Evolutionary conservation across 495 filamentous ascomycete species (phyloP).

Genomic region (Chaetomium fimeti): DNA sequence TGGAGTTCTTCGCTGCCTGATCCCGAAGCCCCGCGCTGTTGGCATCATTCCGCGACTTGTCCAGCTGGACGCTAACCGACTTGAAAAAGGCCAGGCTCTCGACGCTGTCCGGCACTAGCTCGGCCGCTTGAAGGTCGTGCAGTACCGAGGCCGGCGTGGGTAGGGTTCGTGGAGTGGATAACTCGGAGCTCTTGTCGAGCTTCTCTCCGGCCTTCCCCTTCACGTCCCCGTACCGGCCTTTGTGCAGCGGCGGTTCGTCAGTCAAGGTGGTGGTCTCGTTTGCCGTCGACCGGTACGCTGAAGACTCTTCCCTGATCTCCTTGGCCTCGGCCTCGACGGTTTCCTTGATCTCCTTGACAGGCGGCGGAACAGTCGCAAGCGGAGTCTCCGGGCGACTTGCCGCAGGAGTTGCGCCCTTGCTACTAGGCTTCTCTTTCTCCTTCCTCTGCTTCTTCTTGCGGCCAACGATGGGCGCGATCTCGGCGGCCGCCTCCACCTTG

Average conservation of each 20-base stretch:
- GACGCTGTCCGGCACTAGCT: slow-evolving; percentile 26
- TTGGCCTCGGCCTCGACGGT: slow-evolving; percentile 33
- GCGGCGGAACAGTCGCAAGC: slow-evolving; percentile 30
- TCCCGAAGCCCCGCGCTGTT: slow-evolving; percentile 13
- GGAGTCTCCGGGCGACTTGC: slow-evolving; percentile 42
- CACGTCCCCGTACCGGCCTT: slow-evolving; percentile 12
- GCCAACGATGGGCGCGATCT: slow-evolving; percentile 76
- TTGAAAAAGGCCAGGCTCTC: slow-evolving; percentile 42
- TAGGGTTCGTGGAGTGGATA: slow-evolving; percentile 25
- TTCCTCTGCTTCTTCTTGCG: slow-evolving; percentile 93
- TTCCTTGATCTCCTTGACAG: slow-evolving; percentile 38
- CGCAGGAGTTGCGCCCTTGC: slow-evolving; percentile 32
- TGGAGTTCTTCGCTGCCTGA: slow-evolving; percentile 20
- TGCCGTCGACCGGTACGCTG: slow-evolving; percentile 35
- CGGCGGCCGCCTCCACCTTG: slow-evolving; percentile 58
- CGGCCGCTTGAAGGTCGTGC: slow-evolving; percentile 35
- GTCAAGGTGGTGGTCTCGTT: slow-evolving; percentile 38
- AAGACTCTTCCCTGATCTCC: slow-evolving; percentile 35
- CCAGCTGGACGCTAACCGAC: slow-evolving; percentile 20
- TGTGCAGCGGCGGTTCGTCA: slow-evolving; percentile 27
- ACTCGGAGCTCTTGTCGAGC: slow-evolving; percentile 5
- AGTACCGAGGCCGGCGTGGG: slow-evolving; percentile 41
- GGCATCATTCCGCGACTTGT: slow-evolving; percentile 29
- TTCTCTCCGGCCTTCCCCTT: slow-evolving; percentile 24
- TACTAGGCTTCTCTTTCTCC: slow-evolving; percentile 46